Evolutionary conservation across 805 yeast genomes (phyloP), one percentile per base, ranked within the genome.

Genomic region (Isabelozyma pseudorhagii): DNA sequence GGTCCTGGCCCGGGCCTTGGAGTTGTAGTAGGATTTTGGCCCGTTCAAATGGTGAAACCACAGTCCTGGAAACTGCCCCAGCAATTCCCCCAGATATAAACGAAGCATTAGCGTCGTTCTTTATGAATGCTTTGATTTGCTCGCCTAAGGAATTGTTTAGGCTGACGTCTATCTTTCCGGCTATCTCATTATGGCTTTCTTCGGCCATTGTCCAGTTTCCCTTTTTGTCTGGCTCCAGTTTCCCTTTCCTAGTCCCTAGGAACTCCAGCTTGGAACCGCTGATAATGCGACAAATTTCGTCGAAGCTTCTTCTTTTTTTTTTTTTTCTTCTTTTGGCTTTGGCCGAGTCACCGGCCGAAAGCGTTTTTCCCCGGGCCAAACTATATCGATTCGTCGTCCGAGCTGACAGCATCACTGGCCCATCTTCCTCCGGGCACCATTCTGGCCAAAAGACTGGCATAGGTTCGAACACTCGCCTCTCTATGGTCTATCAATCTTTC

Each of bases 31-130:
- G 68, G 54, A 94, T 94, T 68, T 93, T 93, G 57, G 94, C 96
- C 57, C 99, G 75, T 66, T 93, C 99, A 68, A 93, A 84, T 1
- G 99, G 99, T 10, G 97, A 89, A 5, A 92, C 97, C 1, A 87
- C 89, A 0, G 98, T 93, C 48, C 98, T 75, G 1, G 96, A 88
- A 0, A 86, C 73, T 0, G 90, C 90, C 14, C 96, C 96, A 3
- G 78, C 93, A 8, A 83, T 59, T 6, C 94, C 94, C 13, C 96
- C 96, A 5, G 89, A 79, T 8, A 86, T 50, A 38, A 87, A 76
- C 3, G 91, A 82, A 2, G 90, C 76, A 31, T 80, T 79, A 14
- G 84, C 77, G 47, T 83, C 87, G 17, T 67, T 65, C 50, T 76
- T 77, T 41, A 72, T 47, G 47, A 58, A 54, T 28, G 34, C 29